Evolutionary conservation across 306 rosid genomes (phyloP).

Genomic region (Prunus padus): DNA sequence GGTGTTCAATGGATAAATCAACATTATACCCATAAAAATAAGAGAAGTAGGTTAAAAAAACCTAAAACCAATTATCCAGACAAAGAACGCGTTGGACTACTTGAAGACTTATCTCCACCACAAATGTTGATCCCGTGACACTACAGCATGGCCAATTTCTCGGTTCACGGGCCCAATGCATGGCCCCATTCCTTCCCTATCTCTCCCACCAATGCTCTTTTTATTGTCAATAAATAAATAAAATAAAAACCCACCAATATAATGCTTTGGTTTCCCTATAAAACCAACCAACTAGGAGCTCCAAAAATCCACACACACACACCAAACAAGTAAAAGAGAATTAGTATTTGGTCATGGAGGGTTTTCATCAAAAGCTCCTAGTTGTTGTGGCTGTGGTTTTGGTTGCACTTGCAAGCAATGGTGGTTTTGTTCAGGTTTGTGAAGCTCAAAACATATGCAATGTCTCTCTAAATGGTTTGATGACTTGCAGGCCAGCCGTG

Average conservation of each 20-base stretch:
- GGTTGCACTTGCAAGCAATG: conserved; percentile 14
- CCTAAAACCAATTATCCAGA: neutral
- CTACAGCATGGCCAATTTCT: neutral
- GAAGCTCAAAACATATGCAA: conserved; percentile 49
- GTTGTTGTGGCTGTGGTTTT: conserved; percentile 3
- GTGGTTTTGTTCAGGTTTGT: neutral
- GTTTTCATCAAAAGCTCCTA: neutral
- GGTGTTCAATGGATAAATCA: no score
- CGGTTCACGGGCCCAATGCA: conserved; percentile 1
- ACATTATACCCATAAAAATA: no score
- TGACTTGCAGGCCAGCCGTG: conserved; percentile 51
- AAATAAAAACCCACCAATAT: neutral
- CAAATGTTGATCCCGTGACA: conserved; percentile 11
- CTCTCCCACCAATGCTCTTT: neutral
- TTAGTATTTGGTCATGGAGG: neutral
- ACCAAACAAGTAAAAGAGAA: neutral
- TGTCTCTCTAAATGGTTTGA: conserved; percentile 29
- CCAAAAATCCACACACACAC: neutral
- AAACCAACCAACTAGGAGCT: neutral
- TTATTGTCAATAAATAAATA: no score
- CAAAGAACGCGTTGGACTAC: neutral
- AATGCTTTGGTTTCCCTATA: neutral
- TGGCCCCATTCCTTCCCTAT: neutral
- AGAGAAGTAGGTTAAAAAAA: neutral
- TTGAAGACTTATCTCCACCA: conserved; percentile 5